Evolutionary conservation across 345 rosid species (phyloP), one percentile per base, ranked within the genome.

Genomic region (Brassica incana): DNA sequence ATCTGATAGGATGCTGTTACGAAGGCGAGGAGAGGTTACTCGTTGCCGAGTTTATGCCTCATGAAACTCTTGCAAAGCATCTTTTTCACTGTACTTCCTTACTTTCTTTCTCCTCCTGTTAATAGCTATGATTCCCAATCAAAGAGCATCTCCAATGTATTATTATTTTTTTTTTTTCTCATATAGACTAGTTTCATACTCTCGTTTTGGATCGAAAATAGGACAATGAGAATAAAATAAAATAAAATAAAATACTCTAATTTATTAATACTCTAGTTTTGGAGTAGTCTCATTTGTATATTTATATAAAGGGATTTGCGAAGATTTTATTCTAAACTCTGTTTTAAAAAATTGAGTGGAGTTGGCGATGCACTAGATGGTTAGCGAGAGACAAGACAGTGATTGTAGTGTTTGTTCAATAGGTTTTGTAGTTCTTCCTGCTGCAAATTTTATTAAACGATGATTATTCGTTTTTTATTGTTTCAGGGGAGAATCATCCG

Each of bases 61-160:
- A 90, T 35, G 97, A 95, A 73, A 95, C 99, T 0, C 94, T 95
- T 69, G 94, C 98, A 5, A 95, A 90, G 83, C 99, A 92, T 88
- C 95, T 95, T 54, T 95, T 95, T 60, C 99, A 95, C 78, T 95
- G 99, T 91, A 5, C 27, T 3, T 52, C 9, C 40, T 36, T 50
- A n/a, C n/a, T 45, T 45, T 1, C 33, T 8, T 66, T 10, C 30
- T 10, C 56, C 36, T n/a, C 50, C 12, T 56, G 48, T 63, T 18
- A 27, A 54, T 54, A 7, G 18, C 25, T 23, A 23, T 23, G 25
- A 23, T 23, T 23, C 25, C n/a, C 25, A 23, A 23, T 23, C 25
- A 23, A 23, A 23, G 25, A 23, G 2, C 25, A 23, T 23, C 25
- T 23, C 25, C 25, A 23, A 23, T 23, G 25, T 23, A 23, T 23